These are phyloP conservation scores for Neolentinus lepideus DNA, from an alignment of 1,284 basidiomycete species.

Conservation along the genomic window DNA sequence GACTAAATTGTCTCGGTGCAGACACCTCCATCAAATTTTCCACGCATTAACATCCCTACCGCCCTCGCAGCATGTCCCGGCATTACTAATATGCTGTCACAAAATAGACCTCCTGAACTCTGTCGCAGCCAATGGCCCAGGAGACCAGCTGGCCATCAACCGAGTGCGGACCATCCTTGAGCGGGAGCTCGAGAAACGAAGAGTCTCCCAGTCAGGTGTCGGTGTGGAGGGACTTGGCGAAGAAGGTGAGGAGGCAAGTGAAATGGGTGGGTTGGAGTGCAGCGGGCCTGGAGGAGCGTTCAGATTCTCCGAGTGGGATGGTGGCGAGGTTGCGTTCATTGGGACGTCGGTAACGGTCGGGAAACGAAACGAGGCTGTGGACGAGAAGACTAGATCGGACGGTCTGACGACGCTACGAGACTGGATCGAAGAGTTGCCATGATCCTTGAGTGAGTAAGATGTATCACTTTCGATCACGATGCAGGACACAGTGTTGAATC, in stretches of 20 bases:
- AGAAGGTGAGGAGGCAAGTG: conserved; percentile 47
- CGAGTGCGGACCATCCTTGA: conserved; percentile 71
- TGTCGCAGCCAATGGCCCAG: conserved; percentile 32
- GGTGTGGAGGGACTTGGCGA: conserved; percentile 65
- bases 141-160: conserved; percentile 49
- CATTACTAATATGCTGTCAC: conserved; percentile 63
- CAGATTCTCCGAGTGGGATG: conserved; percentile 73
- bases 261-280: conserved; percentile 61
- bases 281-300: conserved; percentile 42
- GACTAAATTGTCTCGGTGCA: conserved; percentile 19
- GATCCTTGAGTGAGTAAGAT: neutral
- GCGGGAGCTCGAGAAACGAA: conserved; percentile 72
- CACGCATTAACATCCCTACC: conserved; percentile 65
- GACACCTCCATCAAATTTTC: conserved; percentile 65
- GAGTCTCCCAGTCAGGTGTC: conserved; percentile 52
- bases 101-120: conserved; percentile 63
- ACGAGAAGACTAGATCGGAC: neutral
- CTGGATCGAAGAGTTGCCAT: neutral
- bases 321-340: conserved; percentile 61
- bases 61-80: conserved; percentile 53
- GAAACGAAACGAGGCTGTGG: neutral
- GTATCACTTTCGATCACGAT: neutral
- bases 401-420: neutral
- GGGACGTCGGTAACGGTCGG: conserved; percentile 41
- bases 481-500: too few species aligned